Evolutionary conservation across 495 filamentous ascomycete genomes (phyloP).

Genomic region (Penicillium arizonense): DNA sequence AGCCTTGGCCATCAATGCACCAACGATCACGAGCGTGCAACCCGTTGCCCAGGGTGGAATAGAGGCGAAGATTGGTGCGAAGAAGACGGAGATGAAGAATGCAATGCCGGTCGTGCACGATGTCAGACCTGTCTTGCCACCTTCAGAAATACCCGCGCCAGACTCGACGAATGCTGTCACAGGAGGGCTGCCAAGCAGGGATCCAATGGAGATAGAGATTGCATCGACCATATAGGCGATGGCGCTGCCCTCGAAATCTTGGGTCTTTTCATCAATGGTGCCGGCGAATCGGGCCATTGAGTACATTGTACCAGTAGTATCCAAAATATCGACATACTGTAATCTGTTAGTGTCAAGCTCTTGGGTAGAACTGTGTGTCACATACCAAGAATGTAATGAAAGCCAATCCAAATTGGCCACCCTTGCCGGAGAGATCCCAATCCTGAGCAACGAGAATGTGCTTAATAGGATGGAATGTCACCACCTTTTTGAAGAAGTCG

Average conservation of each 20-base stretch:
- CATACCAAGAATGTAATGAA: constrained; percentile 67
- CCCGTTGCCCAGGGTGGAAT: constrained; percentile 85
- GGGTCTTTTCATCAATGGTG: constrained; percentile 67
- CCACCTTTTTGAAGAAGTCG: constrained; percentile 82
- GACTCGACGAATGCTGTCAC: constrained; percentile 84
- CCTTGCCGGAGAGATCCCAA: constrained; percentile 63
- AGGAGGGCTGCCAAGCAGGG: constrained; percentile 69
- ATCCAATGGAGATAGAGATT: constrained; percentile 71
- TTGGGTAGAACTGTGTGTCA: not conserved
- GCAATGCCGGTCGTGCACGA: constrained; percentile 72
- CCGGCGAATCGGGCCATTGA: constrained; percentile 79
- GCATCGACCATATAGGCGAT: constrained; percentile 79
- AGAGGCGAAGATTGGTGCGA: constrained; percentile 80
- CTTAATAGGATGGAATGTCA: constrained; percentile 72
- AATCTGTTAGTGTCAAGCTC: constrained; percentile 1
- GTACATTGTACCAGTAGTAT: constrained; percentile 75
- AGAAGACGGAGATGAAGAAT: constrained; percentile 86
- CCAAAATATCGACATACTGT: constrained; percentile 80
- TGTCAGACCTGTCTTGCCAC: constrained; percentile 77
- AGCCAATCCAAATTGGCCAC: constrained; percentile 70
- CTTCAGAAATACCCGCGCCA: constrained; percentile 81
- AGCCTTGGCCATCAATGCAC: constrained; percentile 74
- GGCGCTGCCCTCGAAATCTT: constrained; percentile 77
- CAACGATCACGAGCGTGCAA: constrained; percentile 76
- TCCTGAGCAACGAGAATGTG: constrained; percentile 62